Conservation (phyloP, 202 grass and related monocot genomes). For the Schoenoplectus triqueter region DNA sequence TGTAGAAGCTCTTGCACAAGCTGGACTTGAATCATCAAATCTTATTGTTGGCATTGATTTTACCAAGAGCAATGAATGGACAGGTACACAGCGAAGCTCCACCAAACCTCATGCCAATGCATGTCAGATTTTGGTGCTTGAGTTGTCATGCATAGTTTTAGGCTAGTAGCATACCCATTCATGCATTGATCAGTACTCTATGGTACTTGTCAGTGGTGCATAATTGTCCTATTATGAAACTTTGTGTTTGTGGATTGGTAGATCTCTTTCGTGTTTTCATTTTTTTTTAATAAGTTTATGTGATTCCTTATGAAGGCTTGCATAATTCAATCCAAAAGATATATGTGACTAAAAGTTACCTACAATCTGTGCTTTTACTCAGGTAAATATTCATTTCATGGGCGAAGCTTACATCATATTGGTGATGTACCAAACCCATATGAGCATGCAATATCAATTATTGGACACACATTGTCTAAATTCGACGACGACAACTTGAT, state of each 20-base stretch:
- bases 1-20: constrained; percentile 79
- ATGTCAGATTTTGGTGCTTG: neutral
- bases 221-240: neutral
- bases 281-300: constrained; percentile 14
- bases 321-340: neutral
- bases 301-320: neutral
- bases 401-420: constrained; percentile 84
- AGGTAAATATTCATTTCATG: constrained; percentile 89
- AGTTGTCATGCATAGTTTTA: neutral
- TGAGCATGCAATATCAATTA: constrained; percentile 93
- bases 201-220: neutral
- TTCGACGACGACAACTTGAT: constrained; percentile 99
- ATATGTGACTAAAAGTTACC: neutral
- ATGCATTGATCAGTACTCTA: neutral
- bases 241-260: neutral
- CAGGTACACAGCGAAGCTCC: constrained; percentile 50
- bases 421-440: constrained; percentile 74
- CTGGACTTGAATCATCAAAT: constrained; percentile 93
- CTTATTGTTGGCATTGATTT: constrained; percentile 99
- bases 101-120: neutral
- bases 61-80: constrained; percentile 99
- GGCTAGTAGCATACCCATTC: neutral
- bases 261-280: neutral
- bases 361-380: constrained; percentile 29
- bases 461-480: constrained; percentile 77